Evolutionary conservation across 768 basidiomycete species (phyloP).

Genomic region (Punctularia strigosozonata): DNA sequence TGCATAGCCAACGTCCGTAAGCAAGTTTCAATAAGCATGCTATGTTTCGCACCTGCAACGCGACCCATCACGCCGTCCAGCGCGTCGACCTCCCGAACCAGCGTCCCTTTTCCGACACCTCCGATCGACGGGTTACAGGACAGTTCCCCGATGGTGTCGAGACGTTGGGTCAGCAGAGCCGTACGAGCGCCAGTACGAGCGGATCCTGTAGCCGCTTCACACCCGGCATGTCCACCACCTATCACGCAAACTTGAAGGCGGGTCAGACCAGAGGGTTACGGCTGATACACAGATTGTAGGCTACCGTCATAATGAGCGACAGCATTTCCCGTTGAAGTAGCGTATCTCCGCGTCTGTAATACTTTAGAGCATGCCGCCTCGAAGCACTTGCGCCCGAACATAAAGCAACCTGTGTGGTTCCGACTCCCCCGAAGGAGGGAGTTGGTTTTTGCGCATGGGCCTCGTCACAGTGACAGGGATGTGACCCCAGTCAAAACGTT

Average conservation of each 20-base stretch:
- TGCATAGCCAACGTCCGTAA: constrained; percentile 13
- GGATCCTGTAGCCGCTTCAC: constrained; percentile 81
- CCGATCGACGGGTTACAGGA: constrained; percentile 92
- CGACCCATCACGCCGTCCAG: constrained; percentile 78
- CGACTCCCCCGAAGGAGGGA: no score
- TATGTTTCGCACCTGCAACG: constrained; percentile 52
- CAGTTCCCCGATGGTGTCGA: constrained; percentile 72
- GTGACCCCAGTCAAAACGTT: no score
- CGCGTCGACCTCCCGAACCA: constrained; percentile 88
- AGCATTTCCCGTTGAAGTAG: no score
- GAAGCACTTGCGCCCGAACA: no score
- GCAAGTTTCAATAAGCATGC: neutral
- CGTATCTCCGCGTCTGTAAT: no score
- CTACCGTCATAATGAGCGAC: no score
- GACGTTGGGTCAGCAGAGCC: constrained; percentile 67
- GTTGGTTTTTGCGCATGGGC: no score
- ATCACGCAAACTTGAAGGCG: constrained; percentile 87
- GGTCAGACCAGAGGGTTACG: no score
- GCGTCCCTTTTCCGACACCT: constrained; percentile 83
- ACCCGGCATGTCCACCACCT: constrained; percentile 89
- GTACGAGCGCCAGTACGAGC: constrained; percentile 78
- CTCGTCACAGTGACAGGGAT: no score
- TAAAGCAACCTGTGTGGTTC: no score
- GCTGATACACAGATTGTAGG: no score
- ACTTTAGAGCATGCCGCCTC: no score